A percentile compares a stretch with the other conserved stretches of the same genome.
Conservation (phyloP, 2,329 filamentous ascomycete genomes). For the Torrubiellomyces zombiae region DNA sequence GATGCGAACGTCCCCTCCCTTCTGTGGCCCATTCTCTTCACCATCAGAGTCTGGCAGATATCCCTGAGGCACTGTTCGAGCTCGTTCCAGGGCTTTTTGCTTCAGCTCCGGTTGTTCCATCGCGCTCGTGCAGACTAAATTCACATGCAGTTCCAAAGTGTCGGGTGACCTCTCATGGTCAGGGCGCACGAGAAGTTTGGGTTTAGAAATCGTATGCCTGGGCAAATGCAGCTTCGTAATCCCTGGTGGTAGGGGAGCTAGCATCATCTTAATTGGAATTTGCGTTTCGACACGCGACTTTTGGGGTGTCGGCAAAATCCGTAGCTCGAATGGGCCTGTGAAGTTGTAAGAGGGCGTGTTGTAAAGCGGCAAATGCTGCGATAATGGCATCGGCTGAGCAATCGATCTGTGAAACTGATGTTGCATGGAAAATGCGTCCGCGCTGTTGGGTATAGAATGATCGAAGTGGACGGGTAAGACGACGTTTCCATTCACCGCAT, state of each 20-base stretch:
- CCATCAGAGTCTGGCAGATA: slow-evolving; percentile 26
- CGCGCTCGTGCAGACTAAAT: slow-evolving; percentile 80
- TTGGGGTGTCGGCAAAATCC: slow-evolving; percentile 48
- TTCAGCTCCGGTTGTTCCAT: slow-evolving; percentile 58
- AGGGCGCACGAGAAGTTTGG: slow-evolving; percentile 71
- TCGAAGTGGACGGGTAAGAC: too few species aligned
- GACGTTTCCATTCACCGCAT: slow-evolving; percentile 12
- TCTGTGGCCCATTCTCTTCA: slow-evolving; percentile 56
- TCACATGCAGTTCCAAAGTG: slow-evolving; percentile 63
- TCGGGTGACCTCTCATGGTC: slow-evolving; percentile 49
- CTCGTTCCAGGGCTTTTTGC: slow-evolving; percentile 48
- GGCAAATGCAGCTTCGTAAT: slow-evolving; percentile 75
- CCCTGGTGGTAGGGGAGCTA: slow-evolving; percentile 58
- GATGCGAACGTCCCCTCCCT: slow-evolving; percentile 87
- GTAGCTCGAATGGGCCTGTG: slow-evolving; percentile 26
- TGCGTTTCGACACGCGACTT: slow-evolving; percentile 96
- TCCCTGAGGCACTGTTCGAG: slow-evolving; percentile 22
- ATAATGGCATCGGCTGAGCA: slow-evolving; percentile 14
- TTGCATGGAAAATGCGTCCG: too few species aligned
- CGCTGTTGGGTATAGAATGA: too few species aligned
- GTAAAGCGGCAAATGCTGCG: slow-evolving; percentile 13
- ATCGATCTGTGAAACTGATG: slow-evolving; percentile 11
- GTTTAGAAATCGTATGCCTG: slow-evolving; percentile 82
- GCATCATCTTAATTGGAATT: slow-evolving; percentile 69
- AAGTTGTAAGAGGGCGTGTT: slow-evolving; percentile 13